Evolutionary conservation across 2,329 filamentous ascomycete species (phyloP).

Genomic region (Stachybotrys chlorohalonatus): DNA sequence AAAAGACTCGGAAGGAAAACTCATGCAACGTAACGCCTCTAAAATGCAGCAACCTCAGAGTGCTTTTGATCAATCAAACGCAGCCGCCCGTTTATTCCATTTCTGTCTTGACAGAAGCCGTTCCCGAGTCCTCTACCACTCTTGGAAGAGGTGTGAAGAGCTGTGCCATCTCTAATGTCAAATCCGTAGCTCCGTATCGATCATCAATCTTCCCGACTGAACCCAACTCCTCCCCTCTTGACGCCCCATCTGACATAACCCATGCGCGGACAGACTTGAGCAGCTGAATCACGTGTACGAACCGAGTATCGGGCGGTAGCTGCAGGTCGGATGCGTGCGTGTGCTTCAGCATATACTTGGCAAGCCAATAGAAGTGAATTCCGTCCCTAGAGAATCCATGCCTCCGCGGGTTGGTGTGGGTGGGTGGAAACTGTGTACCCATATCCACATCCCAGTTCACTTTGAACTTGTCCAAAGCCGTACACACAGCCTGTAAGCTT

Average conservation of each 20-base stretch:
- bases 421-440: slow-evolving; percentile 53
- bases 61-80: slow-evolving; percentile 22
- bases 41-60: slow-evolving; percentile 24
- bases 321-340: slow-evolving; percentile 44
- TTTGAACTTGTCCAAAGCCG: slow-evolving; percentile 65
- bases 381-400: slow-evolving; percentile 64
- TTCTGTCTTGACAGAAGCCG: slow-evolving; percentile 32
- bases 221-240: slow-evolving; percentile 57
- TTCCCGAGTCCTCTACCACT: slow-evolving; percentile 32
- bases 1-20: slow-evolving; percentile 15
- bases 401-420: slow-evolving; percentile 41
- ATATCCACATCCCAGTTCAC: slow-evolving; percentile 63
- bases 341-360: slow-evolving; percentile 54
- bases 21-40: slow-evolving; percentile 29
- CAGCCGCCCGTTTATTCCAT: slow-evolving; percentile 19
- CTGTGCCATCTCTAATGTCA: slow-evolving; percentile 63
- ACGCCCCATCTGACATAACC: slow-evolving; percentile 54
- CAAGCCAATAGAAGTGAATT: slow-evolving; percentile 66
- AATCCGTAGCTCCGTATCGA: slow-evolving; percentile 52
- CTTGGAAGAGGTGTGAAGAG: slow-evolving; percentile 54
- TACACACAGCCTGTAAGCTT: slow-evolving; percentile 37
- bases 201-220: slow-evolving; percentile 61
- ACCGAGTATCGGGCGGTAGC: slow-evolving; percentile 48
- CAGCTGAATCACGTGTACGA: slow-evolving; percentile 50
- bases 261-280: slow-evolving; percentile 51